Conservation (phyloP, 164 flowering plant species). For the Magnolia kwangsiensis region DNA sequence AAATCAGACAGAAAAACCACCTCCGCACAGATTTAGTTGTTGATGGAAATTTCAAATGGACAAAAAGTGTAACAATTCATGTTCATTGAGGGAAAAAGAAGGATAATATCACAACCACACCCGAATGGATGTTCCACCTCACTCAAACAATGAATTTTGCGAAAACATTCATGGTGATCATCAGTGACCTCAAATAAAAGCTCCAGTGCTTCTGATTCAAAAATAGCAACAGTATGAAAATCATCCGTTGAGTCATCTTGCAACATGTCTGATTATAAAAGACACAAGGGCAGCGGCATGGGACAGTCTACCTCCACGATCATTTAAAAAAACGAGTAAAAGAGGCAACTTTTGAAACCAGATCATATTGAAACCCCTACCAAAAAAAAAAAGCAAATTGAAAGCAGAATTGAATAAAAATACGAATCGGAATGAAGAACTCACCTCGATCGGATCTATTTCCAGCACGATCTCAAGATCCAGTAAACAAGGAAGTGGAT, state of each 20-base stretch:
- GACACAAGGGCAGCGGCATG: neutral
- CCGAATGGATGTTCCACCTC: too few species aligned
- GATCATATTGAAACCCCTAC: neutral
- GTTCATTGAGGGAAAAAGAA: too few species aligned
- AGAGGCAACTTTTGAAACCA: neutral
- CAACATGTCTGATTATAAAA: neutral
- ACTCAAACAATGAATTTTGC: too few species aligned
- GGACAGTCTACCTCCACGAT: neutral
- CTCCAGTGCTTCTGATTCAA: neutral
- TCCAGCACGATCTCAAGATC: too few species aligned
- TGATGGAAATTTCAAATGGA: too few species aligned
- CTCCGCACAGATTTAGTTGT: too few species aligned
- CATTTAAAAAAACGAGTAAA: neutral
- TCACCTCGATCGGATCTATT: conserved; percentile 1
- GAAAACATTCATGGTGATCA: too few species aligned
- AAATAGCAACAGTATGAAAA: neutral
- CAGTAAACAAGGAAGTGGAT: too few species aligned
- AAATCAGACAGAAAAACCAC: too few species aligned
- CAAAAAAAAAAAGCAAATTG: neutral
- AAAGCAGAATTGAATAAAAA: neutral
- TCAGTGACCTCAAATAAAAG: neutral
- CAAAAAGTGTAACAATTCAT: too few species aligned
- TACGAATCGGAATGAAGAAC: neutral
- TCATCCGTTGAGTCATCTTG: neutral
- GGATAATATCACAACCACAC: neutral